Percentiles rank a stretch among this genome's conserved stretches.
Conservation (phyloP, 495 filamentous ascomycete genomes). For the Delitschia confertaspora region DNA sequence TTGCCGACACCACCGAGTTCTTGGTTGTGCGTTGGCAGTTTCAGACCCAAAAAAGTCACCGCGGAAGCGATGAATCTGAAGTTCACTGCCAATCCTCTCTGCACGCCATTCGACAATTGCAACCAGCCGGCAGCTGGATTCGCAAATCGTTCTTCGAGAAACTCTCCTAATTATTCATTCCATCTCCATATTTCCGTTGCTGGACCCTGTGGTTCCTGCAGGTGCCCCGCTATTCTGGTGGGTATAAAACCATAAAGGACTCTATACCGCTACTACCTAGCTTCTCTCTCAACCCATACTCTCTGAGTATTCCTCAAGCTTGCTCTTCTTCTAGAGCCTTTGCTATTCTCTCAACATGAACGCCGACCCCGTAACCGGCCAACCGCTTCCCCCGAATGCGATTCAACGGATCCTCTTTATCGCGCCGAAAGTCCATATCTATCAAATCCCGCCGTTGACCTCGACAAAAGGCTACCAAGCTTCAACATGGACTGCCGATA, state of each 20-base stretch:
- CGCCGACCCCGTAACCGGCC: constrained; percentile 52
- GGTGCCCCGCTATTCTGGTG: not conserved
- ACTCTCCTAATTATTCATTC: not conserved
- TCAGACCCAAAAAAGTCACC: no score
- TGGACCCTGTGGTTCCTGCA: not conserved
- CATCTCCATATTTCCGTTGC: constrained; percentile 2
- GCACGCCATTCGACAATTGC: constrained; percentile 26
- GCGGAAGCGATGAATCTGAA: no score
- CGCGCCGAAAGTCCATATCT: constrained; percentile 62
- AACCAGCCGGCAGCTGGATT: constrained; percentile 20
- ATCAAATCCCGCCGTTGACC: constrained; percentile 64
- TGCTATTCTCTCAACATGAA: constrained; percentile 16
- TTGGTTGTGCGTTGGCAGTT: no score
- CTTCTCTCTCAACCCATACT: no score
- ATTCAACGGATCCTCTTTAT: constrained; percentile 75
- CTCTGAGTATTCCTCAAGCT: not conserved
- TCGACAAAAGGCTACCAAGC: constrained; percentile 67
- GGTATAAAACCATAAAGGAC: no score
- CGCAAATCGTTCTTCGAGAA: not conserved
- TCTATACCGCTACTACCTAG: no score
- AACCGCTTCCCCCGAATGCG: constrained; percentile 50
- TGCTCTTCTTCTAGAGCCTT: not conserved
- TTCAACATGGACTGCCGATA: constrained; percentile 60
- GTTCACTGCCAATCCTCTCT: constrained; percentile 13
- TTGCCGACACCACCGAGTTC: not conserved